Evolutionary conservation across 306 rosid genomes (phyloP), one percentile per base, ranked within the genome.

Genomic region (Carpinus viminea): DNA sequence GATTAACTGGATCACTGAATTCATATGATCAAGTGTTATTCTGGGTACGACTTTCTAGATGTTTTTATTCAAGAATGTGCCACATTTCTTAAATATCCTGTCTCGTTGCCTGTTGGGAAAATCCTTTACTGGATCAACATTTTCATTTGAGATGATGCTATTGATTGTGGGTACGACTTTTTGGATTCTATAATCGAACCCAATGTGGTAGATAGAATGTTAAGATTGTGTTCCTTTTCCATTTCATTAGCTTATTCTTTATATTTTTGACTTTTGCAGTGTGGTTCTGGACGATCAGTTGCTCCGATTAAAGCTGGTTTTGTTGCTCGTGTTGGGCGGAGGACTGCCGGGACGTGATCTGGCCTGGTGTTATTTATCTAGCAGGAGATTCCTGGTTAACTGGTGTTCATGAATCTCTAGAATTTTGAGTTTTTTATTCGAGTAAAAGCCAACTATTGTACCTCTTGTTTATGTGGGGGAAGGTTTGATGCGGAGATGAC

Each of bases 271-370:
- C 36, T 36, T 18, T 10, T 84, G 90, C 92, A 93, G 98, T 91
- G 98, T 80, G 91, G 98, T 74, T 93, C 97, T 10, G 96, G 93
- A 75, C 85, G 98, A 80, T 90, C 97, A 12, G 99, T 95, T 80
- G 96, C 97, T 81, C 98, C 91, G 9, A 93, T 95, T 80, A 95
- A 95, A 83, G 96, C 97, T 81, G 99, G 99, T 76, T 95, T 92
- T 74, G 91, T 88, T 74, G 99, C 99, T 86, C 97, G 96, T 68
- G 98, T 95, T 87, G 98, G 98, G 51, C 89, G 99, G 52, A 84
- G 98, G 81, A 95, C 80, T 0, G 79, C 97, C 0, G 97, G 97
- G 56, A 68, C 98, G 56, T 92, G 81, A 92, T 76, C 41, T 68
- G 45, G 10, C 36, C 55, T 20, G 53, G 11, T 21, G 13, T 10